Evolutionary conservation across 2,329 filamentous ascomycete genomes (phyloP).

Genomic region (Aspergillus sp.): DNA sequence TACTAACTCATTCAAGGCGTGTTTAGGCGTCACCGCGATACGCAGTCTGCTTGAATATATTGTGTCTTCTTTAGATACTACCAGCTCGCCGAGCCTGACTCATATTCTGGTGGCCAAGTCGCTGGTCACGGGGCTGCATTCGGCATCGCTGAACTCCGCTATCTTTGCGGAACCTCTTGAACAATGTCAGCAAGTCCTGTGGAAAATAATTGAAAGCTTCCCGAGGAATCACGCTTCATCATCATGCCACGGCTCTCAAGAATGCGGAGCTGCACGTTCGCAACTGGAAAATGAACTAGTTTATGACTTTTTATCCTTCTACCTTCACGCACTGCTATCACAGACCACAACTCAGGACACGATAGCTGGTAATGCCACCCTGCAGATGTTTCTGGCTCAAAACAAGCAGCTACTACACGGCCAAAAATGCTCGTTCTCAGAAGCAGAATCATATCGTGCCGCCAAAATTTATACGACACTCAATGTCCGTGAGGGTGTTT

Average conservation of each 20-base stretch:
- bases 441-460: conserved; percentile 12
- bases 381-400: conserved; percentile 25
- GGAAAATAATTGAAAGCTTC: conserved; percentile 23
- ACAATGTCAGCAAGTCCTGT: conserved; percentile 21
- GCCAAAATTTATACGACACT: conserved; percentile 15
- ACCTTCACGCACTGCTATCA: conserved; percentile 21
- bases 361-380: conserved; percentile 12
- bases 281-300: conserved; percentile 30
- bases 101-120: conserved; percentile 27
- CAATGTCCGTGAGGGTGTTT: conserved; percentile 15
- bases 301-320: conserved; percentile 29
- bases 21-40: conserved; percentile 25
- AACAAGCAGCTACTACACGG: conserved; percentile 4
- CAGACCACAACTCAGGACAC: conserved; percentile 8
- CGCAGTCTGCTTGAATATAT: conserved; percentile 26
- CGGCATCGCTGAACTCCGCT: conserved; percentile 11
- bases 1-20: conserved; percentile 22
- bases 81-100: conserved; percentile 11
- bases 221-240: conserved; percentile 19
- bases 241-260: conserved; percentile 22
- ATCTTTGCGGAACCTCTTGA: conserved; percentile 16
- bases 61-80: conserved; percentile 22
- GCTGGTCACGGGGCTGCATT: conserved; percentile 28
- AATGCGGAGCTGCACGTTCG: conserved; percentile 23
- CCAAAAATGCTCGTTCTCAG: conserved; percentile 22